These are phyloP conservation scores for Carpinus fangiana DNA, from an alignment of 306 rosid species.

Conservation along the genomic window DNA sequence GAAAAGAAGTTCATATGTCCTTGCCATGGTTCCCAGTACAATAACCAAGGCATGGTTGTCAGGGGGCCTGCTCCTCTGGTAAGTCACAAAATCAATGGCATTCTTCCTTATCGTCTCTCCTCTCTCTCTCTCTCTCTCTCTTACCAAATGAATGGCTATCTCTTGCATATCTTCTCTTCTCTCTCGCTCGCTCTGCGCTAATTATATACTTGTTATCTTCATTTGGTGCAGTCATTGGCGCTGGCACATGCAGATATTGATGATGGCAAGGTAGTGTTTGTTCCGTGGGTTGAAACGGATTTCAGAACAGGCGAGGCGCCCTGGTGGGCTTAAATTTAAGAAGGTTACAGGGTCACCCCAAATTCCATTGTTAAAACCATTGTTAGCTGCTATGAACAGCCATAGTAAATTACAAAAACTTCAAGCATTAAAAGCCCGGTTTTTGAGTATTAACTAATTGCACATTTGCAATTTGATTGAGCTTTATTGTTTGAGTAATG, in stretches of 20 bases:
- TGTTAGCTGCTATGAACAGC: not conserved
- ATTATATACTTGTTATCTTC: not conserved
- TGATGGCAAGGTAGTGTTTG: not conserved
- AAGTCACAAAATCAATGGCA: slow-evolving; percentile 23
- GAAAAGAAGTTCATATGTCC: slow-evolving; percentile 96
- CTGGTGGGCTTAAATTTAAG: not conserved
- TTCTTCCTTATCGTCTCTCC: not conserved
- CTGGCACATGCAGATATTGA: slow-evolving; percentile 1
- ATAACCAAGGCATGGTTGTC: slow-evolving; percentile 86
- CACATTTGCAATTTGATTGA: not conserved
- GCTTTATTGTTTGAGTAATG: not conserved
- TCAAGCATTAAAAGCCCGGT: not conserved
- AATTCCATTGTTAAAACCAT: not conserved
- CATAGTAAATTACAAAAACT: not conserved
- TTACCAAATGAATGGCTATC: not conserved
- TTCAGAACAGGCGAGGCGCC: not conserved
- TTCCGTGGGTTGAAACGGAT: slow-evolving; percentile 3
- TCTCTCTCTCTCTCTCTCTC: not conserved
- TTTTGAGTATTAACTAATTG: not conserved
- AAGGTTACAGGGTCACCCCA: not conserved
- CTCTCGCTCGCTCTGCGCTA: not conserved
- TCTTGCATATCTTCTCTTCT: not conserved
- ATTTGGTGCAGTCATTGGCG: not conserved
- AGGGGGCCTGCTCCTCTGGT: slow-evolving; percentile 99
- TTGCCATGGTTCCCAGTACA: slow-evolving; percentile 98